A percentile compares a stretch with the other conserved stretches of the same genome.
Evolutionary conservation across 805 yeast species (phyloP).

Genomic region (Kockiozyma suomiensis): DNA sequence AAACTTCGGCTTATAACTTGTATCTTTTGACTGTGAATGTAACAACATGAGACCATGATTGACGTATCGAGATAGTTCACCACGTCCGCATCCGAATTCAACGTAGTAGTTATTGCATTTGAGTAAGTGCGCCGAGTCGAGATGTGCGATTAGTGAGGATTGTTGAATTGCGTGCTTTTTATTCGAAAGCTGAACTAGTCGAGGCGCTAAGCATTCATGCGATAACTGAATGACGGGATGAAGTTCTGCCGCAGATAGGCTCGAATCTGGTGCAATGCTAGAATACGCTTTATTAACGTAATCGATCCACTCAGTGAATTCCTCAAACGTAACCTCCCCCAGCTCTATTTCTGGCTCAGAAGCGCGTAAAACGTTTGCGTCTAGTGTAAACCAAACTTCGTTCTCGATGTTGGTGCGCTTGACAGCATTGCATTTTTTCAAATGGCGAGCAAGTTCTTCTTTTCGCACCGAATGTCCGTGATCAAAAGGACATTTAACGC

Average conservation of each 20-base stretch:
- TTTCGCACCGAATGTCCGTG: slow-evolving; percentile 19
- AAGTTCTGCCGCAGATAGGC: slow-evolving; percentile 25
- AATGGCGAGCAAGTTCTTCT: slow-evolving; percentile 27
- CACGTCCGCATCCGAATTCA: slow-evolving; percentile 93
- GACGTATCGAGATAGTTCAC: slow-evolving; percentile 64
- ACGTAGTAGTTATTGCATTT: slow-evolving; percentile 46
- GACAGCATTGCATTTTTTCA: slow-evolving; percentile 23
- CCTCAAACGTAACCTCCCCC: slow-evolving; percentile 4
- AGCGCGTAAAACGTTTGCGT: slow-evolving; percentile 6
- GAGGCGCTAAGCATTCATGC: slow-evolving; percentile 45
- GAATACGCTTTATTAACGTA: slow-evolving; percentile 16
- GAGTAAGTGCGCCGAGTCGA: slow-evolving; percentile 51
- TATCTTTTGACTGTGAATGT: slow-evolving; percentile 13
- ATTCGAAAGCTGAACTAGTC: slow-evolving; percentile 56
- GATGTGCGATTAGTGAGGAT: slow-evolving; percentile 72
- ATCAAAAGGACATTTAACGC: slow-evolving; percentile 29
- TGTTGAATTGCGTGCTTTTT: slow-evolving; percentile 83
- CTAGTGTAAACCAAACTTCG: slow-evolving; percentile 23
- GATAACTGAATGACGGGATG: slow-evolving; percentile 20
- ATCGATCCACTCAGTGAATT: slow-evolving; percentile 14
- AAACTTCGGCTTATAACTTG: slow-evolving; percentile 41
- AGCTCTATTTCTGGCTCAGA: not conserved
- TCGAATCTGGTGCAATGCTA: not conserved
- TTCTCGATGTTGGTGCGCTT: slow-evolving; percentile 21
- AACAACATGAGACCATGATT: slow-evolving; percentile 17